Percentiles rank a stretch among this genome's conserved stretches.
These are phyloP conservation scores for Cicer bijugum DNA, from an alignment of 306 rosid genomes.

Conservation along the genomic window DNA sequence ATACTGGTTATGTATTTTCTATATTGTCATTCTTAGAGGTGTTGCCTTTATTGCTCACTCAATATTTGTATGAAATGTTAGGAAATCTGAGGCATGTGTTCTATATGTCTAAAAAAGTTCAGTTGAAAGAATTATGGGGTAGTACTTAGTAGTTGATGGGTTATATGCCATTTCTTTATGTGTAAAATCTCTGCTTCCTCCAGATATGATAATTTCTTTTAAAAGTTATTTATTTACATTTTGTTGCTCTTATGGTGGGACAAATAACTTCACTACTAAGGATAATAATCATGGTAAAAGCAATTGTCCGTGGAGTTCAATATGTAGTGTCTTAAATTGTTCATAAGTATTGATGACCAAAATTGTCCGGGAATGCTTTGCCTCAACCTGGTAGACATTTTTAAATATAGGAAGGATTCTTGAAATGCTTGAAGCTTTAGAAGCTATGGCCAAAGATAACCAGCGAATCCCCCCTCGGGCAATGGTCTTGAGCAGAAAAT, in stretches of 20 bases:
- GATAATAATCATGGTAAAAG: constrained; percentile 30
- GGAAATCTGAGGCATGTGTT: constrained; percentile 29
- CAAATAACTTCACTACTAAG: constrained; percentile 16
- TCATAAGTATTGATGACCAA: constrained; percentile 24
- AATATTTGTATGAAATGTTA: constrained; percentile 23
- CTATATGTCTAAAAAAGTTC: constrained; percentile 25
- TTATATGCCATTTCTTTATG: constrained; percentile 21
- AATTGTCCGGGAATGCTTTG: constrained; percentile 32
- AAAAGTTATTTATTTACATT: constrained; percentile 37
- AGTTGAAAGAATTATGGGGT: constrained; percentile 12
- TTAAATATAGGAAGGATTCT: constrained; percentile 76
- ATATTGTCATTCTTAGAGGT: constrained; percentile 35
- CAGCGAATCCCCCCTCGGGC: constrained; percentile 85
- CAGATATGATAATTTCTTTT: constrained; percentile 1
- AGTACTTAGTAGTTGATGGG: constrained; percentile 22
- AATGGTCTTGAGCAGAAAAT: constrained; percentile 94
- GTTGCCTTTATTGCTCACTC: constrained; percentile 22
- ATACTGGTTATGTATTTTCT: constrained; percentile 21
- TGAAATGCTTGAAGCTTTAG: constrained; percentile 88
- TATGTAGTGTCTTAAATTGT: constrained; percentile 26
- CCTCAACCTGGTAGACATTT: constrained; percentile 45
- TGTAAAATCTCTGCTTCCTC: constrained; percentile 32
- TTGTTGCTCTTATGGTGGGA: constrained; percentile 33
- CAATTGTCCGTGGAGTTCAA: constrained; percentile 32
- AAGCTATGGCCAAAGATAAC: constrained; percentile 78